phyloP scores from a whole-genome alignment of 352 stramenopile genomes.

The Elongisporangium undulatum region DNA sequence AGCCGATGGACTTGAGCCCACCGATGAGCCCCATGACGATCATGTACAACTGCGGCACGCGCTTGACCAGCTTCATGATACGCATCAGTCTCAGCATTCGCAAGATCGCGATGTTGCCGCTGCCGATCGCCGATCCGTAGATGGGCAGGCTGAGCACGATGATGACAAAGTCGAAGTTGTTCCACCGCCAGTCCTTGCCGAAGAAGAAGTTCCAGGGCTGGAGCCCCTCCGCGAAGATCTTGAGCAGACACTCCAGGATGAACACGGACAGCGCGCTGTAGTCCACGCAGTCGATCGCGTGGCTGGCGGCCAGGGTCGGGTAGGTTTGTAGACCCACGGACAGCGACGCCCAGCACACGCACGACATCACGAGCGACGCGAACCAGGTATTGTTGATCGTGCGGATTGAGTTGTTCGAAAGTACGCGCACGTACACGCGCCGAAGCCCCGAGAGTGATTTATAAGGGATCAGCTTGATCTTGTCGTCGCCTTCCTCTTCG shows the following conservation, averaged over 20 bases:
- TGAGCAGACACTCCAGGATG: slow-evolving; percentile 68
- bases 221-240: slow-evolving; percentile 76
- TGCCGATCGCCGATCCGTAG: slow-evolving; percentile 59
- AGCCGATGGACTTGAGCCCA: slow-evolving; percentile 86
- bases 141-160: slow-evolving; percentile 75
- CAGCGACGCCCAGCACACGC: slow-evolving; percentile 75
- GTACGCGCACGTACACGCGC: slow-evolving; percentile 21
- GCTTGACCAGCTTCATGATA: slow-evolving; percentile 90
- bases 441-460: slow-evolving; percentile 23
- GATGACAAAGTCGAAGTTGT: slow-evolving; percentile 83
- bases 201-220: slow-evolving; percentile 73
- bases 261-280: slow-evolving; percentile 64
- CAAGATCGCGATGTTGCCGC: slow-evolving; percentile 77
- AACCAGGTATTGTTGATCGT: slow-evolving; percentile 55
- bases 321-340: slow-evolving; percentile 84
- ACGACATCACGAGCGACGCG: slow-evolving; percentile 67
- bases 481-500: slow-evolving; percentile 25
- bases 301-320: slow-evolving; percentile 27
- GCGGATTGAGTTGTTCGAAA: slow-evolving; percentile 33
- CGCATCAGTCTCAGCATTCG: slow-evolving; percentile 83
- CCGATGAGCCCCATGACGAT: slow-evolving; percentile 89
- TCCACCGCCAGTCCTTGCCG: slow-evolving; percentile 73
- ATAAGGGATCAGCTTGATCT: slow-evolving; percentile 26
- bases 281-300: slow-evolving; percentile 59
- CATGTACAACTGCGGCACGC: slow-evolving; percentile 87